Conservation (phyloP, 139 green algal genomes). For the Yamagishiella unicocca region DNA sequence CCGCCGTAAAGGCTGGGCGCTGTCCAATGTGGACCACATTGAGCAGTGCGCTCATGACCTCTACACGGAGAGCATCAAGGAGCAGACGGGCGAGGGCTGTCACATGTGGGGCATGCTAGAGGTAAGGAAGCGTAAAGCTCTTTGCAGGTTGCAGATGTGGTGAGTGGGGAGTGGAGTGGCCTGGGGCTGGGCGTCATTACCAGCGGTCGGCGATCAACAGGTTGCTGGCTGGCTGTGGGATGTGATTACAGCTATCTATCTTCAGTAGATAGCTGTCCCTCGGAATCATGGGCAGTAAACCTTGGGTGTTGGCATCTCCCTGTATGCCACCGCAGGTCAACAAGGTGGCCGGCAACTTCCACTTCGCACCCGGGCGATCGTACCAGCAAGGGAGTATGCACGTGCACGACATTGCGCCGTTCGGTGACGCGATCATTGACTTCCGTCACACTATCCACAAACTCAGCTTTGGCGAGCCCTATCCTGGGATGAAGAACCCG, state of each 20-base stretch:
- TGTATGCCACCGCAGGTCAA: conserved; percentile 65
- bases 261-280: too few relatives aligned
- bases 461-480: conserved; percentile 67
- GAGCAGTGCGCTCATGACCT: conserved; percentile 90
- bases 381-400: conserved; percentile 94
- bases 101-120: conserved; percentile 89
- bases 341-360: conserved; percentile 94
- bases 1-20: conserved; percentile 81
- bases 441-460: conserved; percentile 89
- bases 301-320: too few relatives aligned
- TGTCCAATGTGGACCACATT: conserved; percentile 82
- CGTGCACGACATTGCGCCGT: conserved; percentile 94
- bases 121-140: too few relatives aligned
- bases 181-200: background rate
- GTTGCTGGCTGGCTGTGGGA: too few relatives aligned
- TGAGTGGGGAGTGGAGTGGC: too few relatives aligned
- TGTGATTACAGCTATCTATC: too few relatives aligned
- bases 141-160: too few relatives aligned
- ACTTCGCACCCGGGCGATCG: conserved; percentile 92
- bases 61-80: conserved; percentile 79
- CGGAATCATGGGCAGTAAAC: too few relatives aligned
- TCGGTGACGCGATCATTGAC: conserved; percentile 72
- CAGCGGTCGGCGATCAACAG: background rate
- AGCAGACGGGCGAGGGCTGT: conserved; percentile 94
- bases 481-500: conserved; percentile 88